Evolutionary conservation across 495 filamentous ascomycete species (phyloP).

Genomic region (Neurospora tetraspora): DNA sequence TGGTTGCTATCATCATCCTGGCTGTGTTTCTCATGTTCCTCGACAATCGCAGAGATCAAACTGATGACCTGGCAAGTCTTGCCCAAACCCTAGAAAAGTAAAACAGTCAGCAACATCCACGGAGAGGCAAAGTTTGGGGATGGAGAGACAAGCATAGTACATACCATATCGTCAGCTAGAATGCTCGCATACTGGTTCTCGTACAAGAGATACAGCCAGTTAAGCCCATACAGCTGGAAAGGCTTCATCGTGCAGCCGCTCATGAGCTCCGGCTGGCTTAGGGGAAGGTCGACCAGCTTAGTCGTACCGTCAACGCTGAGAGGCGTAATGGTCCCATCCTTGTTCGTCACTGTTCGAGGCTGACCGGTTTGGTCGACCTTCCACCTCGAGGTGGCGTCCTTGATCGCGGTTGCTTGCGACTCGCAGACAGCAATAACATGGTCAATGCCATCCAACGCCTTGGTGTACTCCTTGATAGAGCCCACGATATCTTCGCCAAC

Average conservation of each 20-base stretch:
- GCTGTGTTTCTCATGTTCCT: slow-evolving; percentile 28
- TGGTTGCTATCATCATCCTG: slow-evolving; percentile 27
- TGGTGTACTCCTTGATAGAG: slow-evolving; percentile 19
- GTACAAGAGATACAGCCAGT: slow-evolving; percentile 82
- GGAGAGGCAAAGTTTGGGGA: background rate
- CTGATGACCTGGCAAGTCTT: slow-evolving; percentile 97
- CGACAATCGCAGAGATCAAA: slow-evolving; percentile 73
- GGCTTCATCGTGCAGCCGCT: slow-evolving; percentile 65
- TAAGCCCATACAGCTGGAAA: slow-evolving; percentile 89
- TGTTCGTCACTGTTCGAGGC: slow-evolving; percentile 7
- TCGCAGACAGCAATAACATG: slow-evolving; percentile 63
- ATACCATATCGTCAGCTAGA: slow-evolving; percentile 83
- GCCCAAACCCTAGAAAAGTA: slow-evolving; percentile 50
- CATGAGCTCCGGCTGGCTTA: slow-evolving; percentile 62
- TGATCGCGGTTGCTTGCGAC: slow-evolving; percentile 55
- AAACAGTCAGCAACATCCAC: background rate
- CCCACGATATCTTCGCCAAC: slow-evolving; percentile 33
- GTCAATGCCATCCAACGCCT: slow-evolving; percentile 58
- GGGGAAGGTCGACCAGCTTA: slow-evolving; percentile 20
- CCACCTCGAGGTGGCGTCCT: slow-evolving; percentile 63
- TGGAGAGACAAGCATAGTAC: background rate
- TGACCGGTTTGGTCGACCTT: slow-evolving; percentile 62
- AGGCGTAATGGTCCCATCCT: slow-evolving; percentile 22
- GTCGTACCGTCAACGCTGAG: slow-evolving; percentile 12
- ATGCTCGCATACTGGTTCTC: slow-evolving; percentile 72